Evolutionary conservation across 2,329 filamentous ascomycete species (phyloP).

Genomic region (Blastomyces gilchristii): DNA sequence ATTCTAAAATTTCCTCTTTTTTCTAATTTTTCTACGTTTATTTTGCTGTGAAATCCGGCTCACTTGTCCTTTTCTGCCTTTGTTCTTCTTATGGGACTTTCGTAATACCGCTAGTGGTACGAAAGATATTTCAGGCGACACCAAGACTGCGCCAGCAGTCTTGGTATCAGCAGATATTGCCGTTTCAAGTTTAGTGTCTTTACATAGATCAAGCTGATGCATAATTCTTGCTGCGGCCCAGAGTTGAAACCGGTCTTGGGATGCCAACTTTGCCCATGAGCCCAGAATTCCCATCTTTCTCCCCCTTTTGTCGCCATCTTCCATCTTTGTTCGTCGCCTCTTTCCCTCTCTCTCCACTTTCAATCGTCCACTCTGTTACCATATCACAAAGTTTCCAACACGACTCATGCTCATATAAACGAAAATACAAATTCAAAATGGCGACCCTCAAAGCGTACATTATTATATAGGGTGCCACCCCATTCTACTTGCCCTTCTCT

Average conservation of each 20-base stretch:
- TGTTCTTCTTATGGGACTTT: neutral
- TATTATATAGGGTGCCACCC: neutral
- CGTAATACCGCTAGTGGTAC: conserved; percentile 4
- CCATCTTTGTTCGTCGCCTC: neutral
- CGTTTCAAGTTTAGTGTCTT: neutral
- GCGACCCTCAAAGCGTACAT: neutral
- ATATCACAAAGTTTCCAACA: neutral
- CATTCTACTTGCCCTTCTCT: neutral
- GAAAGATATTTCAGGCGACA: neutral
- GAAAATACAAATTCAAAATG: neutral
- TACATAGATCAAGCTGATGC: neutral
- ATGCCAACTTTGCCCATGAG: neutral
- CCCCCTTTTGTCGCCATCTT: conserved; percentile 1
- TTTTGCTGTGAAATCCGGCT: neutral
- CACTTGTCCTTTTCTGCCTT: neutral
- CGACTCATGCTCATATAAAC: neutral
- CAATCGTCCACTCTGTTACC: neutral
- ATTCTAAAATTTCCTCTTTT: neutral
- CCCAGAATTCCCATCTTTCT: neutral
- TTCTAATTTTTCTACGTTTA: neutral
- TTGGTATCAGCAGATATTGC: conserved; percentile 7
- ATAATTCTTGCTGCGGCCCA: neutral
- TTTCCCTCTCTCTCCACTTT: neutral
- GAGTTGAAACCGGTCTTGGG: neutral
- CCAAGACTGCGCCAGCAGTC: neutral